Evolutionary conservation across 2,329 filamentous ascomycete genomes (phyloP), one percentile per base, ranked within the genome.

Genomic region (Talaromyces pinophilus): DNA sequence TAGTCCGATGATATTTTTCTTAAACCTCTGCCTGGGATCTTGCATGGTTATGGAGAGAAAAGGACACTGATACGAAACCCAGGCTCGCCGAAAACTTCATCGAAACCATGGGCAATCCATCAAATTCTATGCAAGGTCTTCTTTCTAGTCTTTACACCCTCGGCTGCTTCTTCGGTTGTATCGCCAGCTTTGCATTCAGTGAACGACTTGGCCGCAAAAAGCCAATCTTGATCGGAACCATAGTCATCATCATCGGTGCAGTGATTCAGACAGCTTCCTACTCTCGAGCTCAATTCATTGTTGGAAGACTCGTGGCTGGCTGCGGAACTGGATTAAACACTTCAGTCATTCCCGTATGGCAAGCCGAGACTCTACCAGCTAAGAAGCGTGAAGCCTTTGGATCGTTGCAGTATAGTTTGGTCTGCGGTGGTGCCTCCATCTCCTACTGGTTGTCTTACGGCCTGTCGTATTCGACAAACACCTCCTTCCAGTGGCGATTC

Each of bases 241-340:
- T 59, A 44, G 62, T 73, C 61, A 70, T 74, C 67, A 61, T 72
- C 10, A 66, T 75, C 13, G 75, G 73, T 7, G 73, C 73, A 10
- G 67, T 69, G 17, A 64, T 76, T 19, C 75, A 76, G 57, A 71
- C 71, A 5, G 70, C 71, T 13, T 70, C 73, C 5, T 74, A 70
- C 59, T 68, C 69, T 10, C 71, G 72, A 10, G 72, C 74, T 8
- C 76, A 78, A 30, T 70, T 79, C 67, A 76, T 77, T 48, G 76
- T 84, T 13, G 82, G 82, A 19, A 77, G 83, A 22, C 78, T 82
- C 55, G 78, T 85, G n/a, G 82, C 82, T 10, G 83, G 82, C 6
- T 73, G 84, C 63, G 66, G 67, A 38, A 65, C 62, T 71, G 81
- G 70, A 77, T 77, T 48, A 76, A 82, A 72, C 76, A 77, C 2